phyloP scores from a whole-genome alignment of 805 yeast genomes.

The Torulaspora delbrueckii region DNA sequence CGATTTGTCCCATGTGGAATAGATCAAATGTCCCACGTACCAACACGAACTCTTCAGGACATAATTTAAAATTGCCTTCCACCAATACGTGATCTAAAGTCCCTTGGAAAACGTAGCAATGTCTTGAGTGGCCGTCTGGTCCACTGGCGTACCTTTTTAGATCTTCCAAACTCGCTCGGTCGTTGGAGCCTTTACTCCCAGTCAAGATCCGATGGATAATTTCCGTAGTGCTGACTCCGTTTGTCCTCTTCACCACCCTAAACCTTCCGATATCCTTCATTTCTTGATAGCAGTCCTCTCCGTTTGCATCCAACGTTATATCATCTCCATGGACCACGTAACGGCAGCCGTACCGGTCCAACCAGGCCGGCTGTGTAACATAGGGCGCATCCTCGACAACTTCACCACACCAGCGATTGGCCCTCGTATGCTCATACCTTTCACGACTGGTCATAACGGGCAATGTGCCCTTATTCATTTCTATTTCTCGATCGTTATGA shows the following conservation, averaged over 20 bases:
- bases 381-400: constrained; percentile 82
- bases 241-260: constrained; percentile 88
- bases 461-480: constrained; percentile 84
- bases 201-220: constrained; percentile 80
- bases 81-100: constrained; percentile 34
- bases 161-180: constrained; percentile 15
- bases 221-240: constrained; percentile 92
- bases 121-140: constrained; percentile 49
- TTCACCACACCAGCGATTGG: constrained; percentile 82
- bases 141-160: constrained; percentile 55
- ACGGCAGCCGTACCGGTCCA: constrained; percentile 69
- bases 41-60: constrained; percentile 6
- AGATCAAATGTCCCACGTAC: constrained; percentile 85
- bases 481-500: constrained; percentile 86
- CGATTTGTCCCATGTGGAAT: constrained; percentile 90
- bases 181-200: constrained; percentile 9
- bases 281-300: constrained; percentile 83
- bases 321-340: constrained; percentile 99
- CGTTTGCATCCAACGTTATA: constrained; percentile 92
- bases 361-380: constrained; percentile 72
- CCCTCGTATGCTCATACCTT: constrained; percentile 76
- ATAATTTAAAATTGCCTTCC: constrained; percentile 13
- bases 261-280: constrained; percentile 84
- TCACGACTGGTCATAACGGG: constrained; percentile 86
- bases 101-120: constrained; percentile 54